Conservation (phyloP, 306 rosid species). For the Rubus idaeus region DNA sequence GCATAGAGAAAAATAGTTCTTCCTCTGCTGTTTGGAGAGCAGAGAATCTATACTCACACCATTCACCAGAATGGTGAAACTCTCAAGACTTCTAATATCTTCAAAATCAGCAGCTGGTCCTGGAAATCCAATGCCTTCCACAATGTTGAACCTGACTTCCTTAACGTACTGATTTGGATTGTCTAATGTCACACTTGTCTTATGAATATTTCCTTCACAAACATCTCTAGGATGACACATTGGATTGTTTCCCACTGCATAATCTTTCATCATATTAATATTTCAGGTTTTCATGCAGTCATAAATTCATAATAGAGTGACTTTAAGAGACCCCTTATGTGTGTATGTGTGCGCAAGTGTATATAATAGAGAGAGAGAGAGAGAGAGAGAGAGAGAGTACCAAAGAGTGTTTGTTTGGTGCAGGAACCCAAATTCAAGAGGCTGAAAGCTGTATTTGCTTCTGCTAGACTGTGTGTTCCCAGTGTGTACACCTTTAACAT, state of each 20-base stretch:
- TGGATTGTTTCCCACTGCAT: neutral
- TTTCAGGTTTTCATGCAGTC: neutral
- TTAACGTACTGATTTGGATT: slow-evolving; percentile 5
- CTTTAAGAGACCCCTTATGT: too few species aligned
- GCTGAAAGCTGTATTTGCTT: slow-evolving; percentile 38
- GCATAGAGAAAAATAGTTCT: slow-evolving; percentile 45
- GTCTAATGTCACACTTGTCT: neutral
- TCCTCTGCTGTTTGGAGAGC: slow-evolving; percentile 21
- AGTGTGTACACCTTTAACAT: slow-evolving; percentile 41
- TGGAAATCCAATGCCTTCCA: slow-evolving; percentile 19
- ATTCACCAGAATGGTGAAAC: slow-evolving; percentile 38
- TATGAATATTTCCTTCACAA: slow-evolving; percentile 18
- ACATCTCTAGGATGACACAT: slow-evolving; percentile 7
- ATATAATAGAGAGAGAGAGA: neutral
- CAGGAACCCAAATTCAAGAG: slow-evolving; percentile 25
- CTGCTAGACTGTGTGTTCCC: slow-evolving; percentile 30
- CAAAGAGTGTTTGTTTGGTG: slow-evolving; percentile 1
- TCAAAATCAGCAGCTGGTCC: slow-evolving; percentile 21
- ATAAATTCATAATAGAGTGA: neutral
- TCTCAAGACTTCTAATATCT: slow-evolving; percentile 28
- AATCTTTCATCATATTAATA: neutral
- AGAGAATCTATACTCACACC: slow-evolving; percentile 36
- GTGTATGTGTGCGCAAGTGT: too few species aligned
- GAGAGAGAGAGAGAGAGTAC: slow-evolving; percentile 11
- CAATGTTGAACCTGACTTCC: slow-evolving; percentile 12